Percentiles rank a stretch among this genome's conserved stretches.
phyloP scores from a whole-genome alignment of 768 basidiomycete species.

The Sistotremastrum suecicum region DNA sequence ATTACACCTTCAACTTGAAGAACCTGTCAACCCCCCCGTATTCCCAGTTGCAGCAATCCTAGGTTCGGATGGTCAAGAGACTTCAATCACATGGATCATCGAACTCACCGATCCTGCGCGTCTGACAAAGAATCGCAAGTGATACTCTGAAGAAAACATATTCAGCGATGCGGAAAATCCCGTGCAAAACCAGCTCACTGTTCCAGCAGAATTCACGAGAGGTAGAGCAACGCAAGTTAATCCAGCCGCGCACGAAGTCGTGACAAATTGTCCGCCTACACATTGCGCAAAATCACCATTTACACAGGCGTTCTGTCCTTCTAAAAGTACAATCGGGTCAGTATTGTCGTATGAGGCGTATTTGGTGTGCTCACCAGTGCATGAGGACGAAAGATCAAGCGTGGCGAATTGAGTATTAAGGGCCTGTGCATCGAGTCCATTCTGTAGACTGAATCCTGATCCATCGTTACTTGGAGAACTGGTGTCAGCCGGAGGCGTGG shows the following conservation, averaged over 20 bases:
- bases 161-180: no score
- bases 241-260: constrained; percentile 12
- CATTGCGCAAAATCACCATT: constrained; percentile 40
- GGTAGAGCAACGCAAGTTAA: constrained; percentile 25
- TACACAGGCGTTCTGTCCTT: constrained; percentile 35
- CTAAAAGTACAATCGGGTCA: constrained; percentile 16
- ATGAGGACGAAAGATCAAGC: constrained; percentile 31
- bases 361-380: constrained; percentile 20
- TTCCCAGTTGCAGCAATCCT: no score
- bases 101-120: no score
- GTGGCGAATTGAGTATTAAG: constrained; percentile 37
- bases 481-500: constrained; percentile 10
- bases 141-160: no score
- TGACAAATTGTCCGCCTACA: constrained; percentile 27
- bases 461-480: constrained; percentile 10
- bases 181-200: constrained; percentile 9
- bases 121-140: no score
- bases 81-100: no score
- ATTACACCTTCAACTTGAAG: no score
- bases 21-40: no score
- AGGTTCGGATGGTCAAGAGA: no score
- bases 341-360: constrained; percentile 17
- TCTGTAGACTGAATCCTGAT: constrained; percentile 23
- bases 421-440: constrained; percentile 36
- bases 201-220: constrained; percentile 25